phyloP scores from a whole-genome alignment of 2,329 filamentous ascomycete species.

The Colletotrichum sublineola region DNA sequence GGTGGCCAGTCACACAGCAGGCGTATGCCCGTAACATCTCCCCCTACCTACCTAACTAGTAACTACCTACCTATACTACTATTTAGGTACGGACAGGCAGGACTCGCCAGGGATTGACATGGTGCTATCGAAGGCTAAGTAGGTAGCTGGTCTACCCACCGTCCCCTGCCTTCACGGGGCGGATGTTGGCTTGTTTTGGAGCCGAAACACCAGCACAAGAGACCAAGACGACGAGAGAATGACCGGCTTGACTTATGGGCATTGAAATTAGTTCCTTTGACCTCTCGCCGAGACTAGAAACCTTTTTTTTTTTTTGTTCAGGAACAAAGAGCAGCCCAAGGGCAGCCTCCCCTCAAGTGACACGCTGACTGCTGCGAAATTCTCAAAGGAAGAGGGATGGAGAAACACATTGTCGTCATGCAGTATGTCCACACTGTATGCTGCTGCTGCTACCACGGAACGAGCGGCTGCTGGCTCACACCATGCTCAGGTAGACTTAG shows the following conservation, averaged over 20 bases:
- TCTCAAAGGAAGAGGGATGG: slow-evolving; percentile 10
- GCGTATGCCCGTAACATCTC: background rate
- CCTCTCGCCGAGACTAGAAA: background rate
- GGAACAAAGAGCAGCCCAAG: slow-evolving; percentile 14
- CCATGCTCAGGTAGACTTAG: background rate
- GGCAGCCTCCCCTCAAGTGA: background rate
- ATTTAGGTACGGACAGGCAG: slow-evolving; percentile 16
- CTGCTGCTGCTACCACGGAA: slow-evolving; percentile 2
- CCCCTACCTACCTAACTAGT: slow-evolving; percentile 10
- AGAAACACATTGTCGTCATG: slow-evolving; percentile 34
- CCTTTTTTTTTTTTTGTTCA: too few relatives aligned
- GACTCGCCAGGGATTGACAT: slow-evolving; percentile 25
- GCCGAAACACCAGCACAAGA: slow-evolving; percentile 4
- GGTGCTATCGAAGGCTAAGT: slow-evolving; percentile 24
- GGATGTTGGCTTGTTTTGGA: background rate
- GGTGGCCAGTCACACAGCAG: slow-evolving; percentile 30
- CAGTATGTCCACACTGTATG: slow-evolving; percentile 10
- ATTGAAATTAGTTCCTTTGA: too few relatives aligned
- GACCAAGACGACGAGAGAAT: background rate
- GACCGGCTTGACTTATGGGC: background rate
- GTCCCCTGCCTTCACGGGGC: background rate
- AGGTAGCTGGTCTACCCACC: background rate
- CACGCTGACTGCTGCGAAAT: slow-evolving; percentile 2
- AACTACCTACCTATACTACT: background rate
- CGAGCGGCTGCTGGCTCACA: background rate